These are phyloP conservation scores for Phytophthora tentaculata DNA, from an alignment of 352 stramenopile species.

Conservation along the genomic window DNA sequence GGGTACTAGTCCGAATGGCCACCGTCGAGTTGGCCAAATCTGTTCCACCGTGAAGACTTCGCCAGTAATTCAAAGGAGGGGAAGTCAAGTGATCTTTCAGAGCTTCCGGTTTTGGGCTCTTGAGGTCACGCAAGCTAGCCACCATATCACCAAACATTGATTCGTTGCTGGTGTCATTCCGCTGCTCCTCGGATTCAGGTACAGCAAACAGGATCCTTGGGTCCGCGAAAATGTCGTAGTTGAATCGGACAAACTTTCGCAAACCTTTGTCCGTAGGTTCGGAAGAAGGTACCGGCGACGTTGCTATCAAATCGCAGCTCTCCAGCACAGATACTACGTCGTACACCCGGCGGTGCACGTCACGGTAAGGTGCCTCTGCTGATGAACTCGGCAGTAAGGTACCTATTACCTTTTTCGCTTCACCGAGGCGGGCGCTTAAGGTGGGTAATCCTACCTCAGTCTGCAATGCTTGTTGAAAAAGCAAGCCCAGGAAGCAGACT, in stretches of 20 bases:
- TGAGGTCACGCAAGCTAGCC: neutral
- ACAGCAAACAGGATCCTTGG: constrained; percentile 36
- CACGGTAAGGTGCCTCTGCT: constrained; percentile 32
- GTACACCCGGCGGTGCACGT: constrained; percentile 70
- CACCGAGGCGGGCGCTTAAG: constrained; percentile 54
- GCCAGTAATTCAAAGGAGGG: constrained; percentile 22
- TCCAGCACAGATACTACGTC: constrained; percentile 70
- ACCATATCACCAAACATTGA: constrained; percentile 4
- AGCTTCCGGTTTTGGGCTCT: constrained; percentile 4
- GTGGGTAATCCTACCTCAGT: constrained; percentile 32
- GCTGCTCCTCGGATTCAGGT: constrained; percentile 6
- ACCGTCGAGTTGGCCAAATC: neutral
- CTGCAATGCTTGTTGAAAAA: constrained; percentile 53
- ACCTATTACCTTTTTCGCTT: constrained; percentile 45
- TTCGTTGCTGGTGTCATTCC: constrained; percentile 6
- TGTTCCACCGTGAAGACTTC: constrained; percentile 5
- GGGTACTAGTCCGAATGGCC: neutral
- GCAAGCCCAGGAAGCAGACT: constrained; percentile 55
- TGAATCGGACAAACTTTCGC: constrained; percentile 65
- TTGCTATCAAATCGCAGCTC: constrained; percentile 56
- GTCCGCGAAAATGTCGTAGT: constrained; percentile 59
- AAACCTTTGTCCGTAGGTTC: constrained; percentile 30
- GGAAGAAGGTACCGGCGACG: constrained; percentile 16
- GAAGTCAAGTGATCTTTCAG: constrained; percentile 12
- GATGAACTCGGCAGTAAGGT: constrained; percentile 21